These are phyloP conservation scores for Calonectria hawksworthii DNA, from an alignment of 2,329 filamentous ascomycete species.

Conservation along the genomic window DNA sequence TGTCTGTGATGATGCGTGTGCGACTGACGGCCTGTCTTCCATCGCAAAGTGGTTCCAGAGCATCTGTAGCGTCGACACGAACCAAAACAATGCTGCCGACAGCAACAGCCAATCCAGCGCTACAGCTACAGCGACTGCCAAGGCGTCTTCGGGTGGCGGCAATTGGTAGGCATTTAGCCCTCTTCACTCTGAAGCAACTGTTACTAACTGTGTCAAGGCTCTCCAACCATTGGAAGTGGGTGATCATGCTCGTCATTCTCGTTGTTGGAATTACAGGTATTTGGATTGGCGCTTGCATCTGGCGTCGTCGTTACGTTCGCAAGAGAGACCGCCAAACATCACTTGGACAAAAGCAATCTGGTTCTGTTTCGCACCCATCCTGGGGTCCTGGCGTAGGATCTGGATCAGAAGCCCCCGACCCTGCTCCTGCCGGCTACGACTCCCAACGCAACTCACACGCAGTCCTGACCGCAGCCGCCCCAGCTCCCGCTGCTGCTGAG, in stretches of 20 bases:
- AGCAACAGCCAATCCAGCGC: constrained; percentile 22
- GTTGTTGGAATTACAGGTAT: constrained; percentile 77
- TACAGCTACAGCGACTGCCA: constrained; percentile 34
- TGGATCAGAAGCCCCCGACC: constrained; percentile 43
- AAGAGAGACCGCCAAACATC: constrained; percentile 71
- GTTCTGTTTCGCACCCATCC: constrained; percentile 52
- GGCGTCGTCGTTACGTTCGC: constrained; percentile 80
- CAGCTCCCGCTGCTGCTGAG: constrained; percentile 28
- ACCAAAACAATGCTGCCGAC: constrained; percentile 38
- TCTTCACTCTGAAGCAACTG: not conserved
- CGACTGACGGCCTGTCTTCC: constrained; percentile 61
- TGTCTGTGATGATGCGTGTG: constrained; percentile 74
- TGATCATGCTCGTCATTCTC: constrained; percentile 84
- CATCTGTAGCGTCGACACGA: constrained; percentile 68
- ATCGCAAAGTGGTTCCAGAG: constrained; percentile 80
- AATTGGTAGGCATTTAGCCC: constrained; percentile 59
- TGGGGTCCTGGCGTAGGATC: constrained; percentile 52
- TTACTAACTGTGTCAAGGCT: constrained; percentile 63
- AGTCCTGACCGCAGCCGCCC: constrained; percentile 39
- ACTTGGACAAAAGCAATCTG: constrained; percentile 55
- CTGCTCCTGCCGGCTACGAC: constrained; percentile 40
- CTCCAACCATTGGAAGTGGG: constrained; percentile 81
- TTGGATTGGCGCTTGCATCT: constrained; percentile 77
- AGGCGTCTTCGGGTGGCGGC: constrained; percentile 47
- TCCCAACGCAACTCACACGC: constrained; percentile 45